These are phyloP conservation scores for Didymella segeticola DNA, from an alignment of 2,329 filamentous ascomycete species.

Conservation along the genomic window DNA sequence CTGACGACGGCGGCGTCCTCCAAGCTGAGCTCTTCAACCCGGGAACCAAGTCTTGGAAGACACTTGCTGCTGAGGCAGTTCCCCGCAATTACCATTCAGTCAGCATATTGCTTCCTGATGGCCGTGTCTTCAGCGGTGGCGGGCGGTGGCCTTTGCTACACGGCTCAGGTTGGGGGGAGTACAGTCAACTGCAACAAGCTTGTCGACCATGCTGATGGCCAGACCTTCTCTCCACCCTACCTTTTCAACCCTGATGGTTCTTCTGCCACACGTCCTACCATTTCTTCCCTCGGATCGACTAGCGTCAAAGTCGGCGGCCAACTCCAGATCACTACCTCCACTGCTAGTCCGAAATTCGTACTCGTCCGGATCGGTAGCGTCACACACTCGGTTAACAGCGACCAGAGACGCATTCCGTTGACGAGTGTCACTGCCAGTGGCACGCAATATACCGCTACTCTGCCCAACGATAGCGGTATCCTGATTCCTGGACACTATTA, in stretches of 20 bases:
- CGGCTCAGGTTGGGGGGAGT: constrained; percentile 21
- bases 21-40: constrained; percentile 38
- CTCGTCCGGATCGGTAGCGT: constrained; percentile 36
- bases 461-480: constrained; percentile 32
- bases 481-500: constrained; percentile 36
- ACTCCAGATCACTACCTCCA: constrained; percentile 17
- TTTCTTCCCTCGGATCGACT: constrained; percentile 20
- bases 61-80: constrained; percentile 30
- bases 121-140: constrained; percentile 33
- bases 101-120: constrained; percentile 34
- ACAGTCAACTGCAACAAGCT: constrained; percentile 37
- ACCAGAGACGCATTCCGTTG: constrained; percentile 35
- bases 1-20: constrained; percentile 29
- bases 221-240: constrained; percentile 38
- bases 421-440: constrained; percentile 16
- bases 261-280: constrained; percentile 24
- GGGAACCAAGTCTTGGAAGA: constrained; percentile 30
- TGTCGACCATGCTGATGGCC: constrained; percentile 36
- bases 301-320: constrained; percentile 29
- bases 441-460: constrained; percentile 19
- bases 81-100: constrained; percentile 37
- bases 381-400: constrained; percentile 40
- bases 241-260: constrained; percentile 35
- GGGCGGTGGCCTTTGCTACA: constrained; percentile 38
- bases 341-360: constrained; percentile 18